These are phyloP conservation scores for Avena eriantha DNA, from an alignment of 176 grass and related monocot species.

Conservation along the genomic window DNA sequence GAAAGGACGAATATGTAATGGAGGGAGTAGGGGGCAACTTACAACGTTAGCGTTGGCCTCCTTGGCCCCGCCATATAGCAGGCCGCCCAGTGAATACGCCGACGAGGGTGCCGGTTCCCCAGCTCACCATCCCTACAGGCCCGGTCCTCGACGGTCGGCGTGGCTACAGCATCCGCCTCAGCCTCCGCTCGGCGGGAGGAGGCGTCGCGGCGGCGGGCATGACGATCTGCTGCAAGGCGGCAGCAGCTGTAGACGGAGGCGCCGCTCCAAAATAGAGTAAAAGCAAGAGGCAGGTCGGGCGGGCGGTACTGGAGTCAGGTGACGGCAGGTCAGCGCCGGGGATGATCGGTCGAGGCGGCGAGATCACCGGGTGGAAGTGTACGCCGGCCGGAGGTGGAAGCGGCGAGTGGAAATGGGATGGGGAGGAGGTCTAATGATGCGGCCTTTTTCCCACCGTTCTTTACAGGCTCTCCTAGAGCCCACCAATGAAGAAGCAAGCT, in stretches of 20 bases:
- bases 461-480: background rate
- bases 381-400: background rate
- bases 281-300: background rate
- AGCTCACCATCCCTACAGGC: slow-evolving; percentile 59
- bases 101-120: slow-evolving; percentile 80
- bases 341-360: slow-evolving; percentile 26
- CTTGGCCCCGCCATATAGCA: slow-evolving; percentile 88
- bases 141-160: background rate
- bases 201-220: slow-evolving; percentile 25
- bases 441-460: background rate
- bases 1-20: background rate
- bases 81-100: slow-evolving; percentile 76
- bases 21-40: slow-evolving; percentile 43
- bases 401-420: background rate
- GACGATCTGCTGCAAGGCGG: slow-evolving; percentile 10
- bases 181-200: slow-evolving; percentile 34
- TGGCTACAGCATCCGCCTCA: slow-evolving; percentile 1
- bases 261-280: background rate
- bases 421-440: background rate
- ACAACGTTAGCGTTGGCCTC: slow-evolving; percentile 79
- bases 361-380: slow-evolving; percentile 37
- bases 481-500: background rate
- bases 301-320: background rate
- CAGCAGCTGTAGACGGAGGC: background rate
- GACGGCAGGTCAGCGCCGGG: background rate